Evolutionary conservation across 805 yeast genomes (phyloP).

Genomic region (Pichia manshurica): DNA sequence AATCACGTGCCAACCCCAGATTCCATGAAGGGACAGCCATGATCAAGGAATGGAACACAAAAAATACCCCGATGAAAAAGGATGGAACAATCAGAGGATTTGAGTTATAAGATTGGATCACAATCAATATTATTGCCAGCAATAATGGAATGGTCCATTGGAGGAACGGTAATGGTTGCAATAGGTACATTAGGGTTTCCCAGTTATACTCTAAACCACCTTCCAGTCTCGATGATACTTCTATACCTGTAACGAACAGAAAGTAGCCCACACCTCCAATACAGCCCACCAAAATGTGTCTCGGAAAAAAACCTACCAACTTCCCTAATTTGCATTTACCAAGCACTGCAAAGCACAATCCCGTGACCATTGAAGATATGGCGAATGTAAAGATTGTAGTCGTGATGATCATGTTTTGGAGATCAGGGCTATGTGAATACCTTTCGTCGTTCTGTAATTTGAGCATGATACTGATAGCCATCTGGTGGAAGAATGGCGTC

Average conservation of each 20-base stretch:
- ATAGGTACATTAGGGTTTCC: conserved; percentile 45
- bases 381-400: conserved; percentile 88
- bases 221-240: conserved; percentile 78
- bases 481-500: conserved; percentile 95
- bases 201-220: conserved; percentile 63
- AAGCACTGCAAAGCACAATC: conserved; percentile 65
- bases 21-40: conserved; percentile 60
- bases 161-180: conserved; percentile 40
- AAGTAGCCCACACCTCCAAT: conserved; percentile 98
- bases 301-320: conserved; percentile 89
- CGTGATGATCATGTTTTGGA: conserved; percentile 10
- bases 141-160: conserved; percentile 69
- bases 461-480: conserved; percentile 68
- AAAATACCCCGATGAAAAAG: conserved; percentile 68
- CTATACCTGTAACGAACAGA: conserved; percentile 81
- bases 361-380: conserved; percentile 78
- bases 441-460: conserved; percentile 45
- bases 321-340: conserved; percentile 81
- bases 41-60: conserved; percentile 62
- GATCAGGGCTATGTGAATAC: conserved; percentile 37
- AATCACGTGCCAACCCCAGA: conserved; percentile 53
- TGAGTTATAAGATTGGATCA: conserved; percentile 52
- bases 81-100: conserved; percentile 74
- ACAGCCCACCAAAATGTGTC: conserved; percentile 94
- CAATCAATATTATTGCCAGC: conserved; percentile 55